Evolutionary conservation across 139 green algal species (phyloP).

Genomic region (Asterochloris erici): DNA sequence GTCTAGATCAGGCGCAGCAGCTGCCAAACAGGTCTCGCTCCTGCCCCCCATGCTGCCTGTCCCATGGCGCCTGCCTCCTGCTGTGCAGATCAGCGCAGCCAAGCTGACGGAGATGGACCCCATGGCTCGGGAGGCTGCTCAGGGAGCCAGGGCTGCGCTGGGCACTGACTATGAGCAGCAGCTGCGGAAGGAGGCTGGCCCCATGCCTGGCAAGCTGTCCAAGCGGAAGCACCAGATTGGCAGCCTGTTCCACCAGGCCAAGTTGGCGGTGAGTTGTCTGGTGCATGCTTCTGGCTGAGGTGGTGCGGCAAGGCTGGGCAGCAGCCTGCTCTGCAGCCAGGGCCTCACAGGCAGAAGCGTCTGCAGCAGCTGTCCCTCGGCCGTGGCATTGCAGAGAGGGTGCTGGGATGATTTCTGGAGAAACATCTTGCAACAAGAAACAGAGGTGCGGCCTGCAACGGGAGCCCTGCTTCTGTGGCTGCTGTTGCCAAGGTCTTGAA

Average conservation of each 20-base stretch:
- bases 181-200: conserved; percentile 48
- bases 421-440: not conserved
- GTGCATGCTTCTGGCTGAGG: not conserved
- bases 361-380: not conserved
- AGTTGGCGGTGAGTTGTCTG: conserved; percentile 36
- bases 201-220: conserved; percentile 45
- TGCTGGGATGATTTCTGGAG: not conserved
- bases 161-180: conserved; percentile 61
- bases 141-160: conserved; percentile 48
- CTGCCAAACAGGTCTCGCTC: not conserved
- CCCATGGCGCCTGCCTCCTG: not conserved
- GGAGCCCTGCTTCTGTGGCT: not conserved
- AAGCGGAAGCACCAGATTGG: conserved; percentile 76
- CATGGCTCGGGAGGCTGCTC: conserved; percentile 29
- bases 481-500: not conserved
- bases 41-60: not conserved
- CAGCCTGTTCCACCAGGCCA: conserved; percentile 59
- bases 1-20: not conserved
- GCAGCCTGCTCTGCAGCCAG: not conserved
- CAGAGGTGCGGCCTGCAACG: not conserved
- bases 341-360: not conserved
- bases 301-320: not conserved
- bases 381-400: not conserved
- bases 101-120: conserved; percentile 52
- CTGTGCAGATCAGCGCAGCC: conserved; percentile 49